Evolutionary conservation across 2,329 filamentous ascomycete genomes (phyloP).

Genomic region (Plectosphaerella cucumerina): DNA sequence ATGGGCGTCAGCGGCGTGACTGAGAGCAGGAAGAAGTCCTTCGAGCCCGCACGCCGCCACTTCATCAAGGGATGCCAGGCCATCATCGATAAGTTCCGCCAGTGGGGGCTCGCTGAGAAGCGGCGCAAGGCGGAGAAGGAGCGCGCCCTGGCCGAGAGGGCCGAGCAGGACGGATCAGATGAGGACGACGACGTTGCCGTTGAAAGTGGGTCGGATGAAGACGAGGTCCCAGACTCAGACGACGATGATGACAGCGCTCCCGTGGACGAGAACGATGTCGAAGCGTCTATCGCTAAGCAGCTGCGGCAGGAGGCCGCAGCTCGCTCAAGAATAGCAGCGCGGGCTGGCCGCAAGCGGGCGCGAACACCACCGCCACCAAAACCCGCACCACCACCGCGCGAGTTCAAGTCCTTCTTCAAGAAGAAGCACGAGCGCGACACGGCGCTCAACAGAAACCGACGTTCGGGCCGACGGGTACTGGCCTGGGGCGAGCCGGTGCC

Average conservation of each 20-base stretch:
- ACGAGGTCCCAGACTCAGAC: conserved; percentile 16
- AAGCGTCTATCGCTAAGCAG: conserved; percentile 69
- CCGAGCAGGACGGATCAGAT: conserved; percentile 29
- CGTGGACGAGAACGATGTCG: conserved; percentile 65
- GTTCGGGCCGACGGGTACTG: conserved; percentile 63
- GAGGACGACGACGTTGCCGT: conserved; percentile 15
- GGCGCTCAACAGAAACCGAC: conserved; percentile 68
- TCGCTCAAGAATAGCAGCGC: conserved; percentile 33
- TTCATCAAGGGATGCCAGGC: conserved; percentile 80
- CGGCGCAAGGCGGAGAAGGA: conserved; percentile 74
- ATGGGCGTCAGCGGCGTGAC: conserved; percentile 87
- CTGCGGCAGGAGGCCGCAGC: conserved; percentile 67
- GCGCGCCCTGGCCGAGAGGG: conserved; percentile 48
- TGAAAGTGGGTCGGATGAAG: conserved; percentile 21
- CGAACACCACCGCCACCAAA: conserved; percentile 23
- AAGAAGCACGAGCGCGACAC: conserved; percentile 77
- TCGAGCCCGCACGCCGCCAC: conserved; percentile 78
- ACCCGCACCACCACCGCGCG: conserved; percentile 39
- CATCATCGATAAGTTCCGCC: conserved; percentile 81
- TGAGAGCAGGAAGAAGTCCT: conserved; percentile 80
- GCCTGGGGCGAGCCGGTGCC: conserved; percentile 83
- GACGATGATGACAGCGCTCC: conserved; percentile 30
- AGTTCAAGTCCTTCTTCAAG: conserved; percentile 83
- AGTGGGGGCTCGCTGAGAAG: conserved; percentile 89
- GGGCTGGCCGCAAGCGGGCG: conserved; percentile 19